phyloP scores from a whole-genome alignment of 805 yeast genomes.

The Starmerella bombi region DNA sequence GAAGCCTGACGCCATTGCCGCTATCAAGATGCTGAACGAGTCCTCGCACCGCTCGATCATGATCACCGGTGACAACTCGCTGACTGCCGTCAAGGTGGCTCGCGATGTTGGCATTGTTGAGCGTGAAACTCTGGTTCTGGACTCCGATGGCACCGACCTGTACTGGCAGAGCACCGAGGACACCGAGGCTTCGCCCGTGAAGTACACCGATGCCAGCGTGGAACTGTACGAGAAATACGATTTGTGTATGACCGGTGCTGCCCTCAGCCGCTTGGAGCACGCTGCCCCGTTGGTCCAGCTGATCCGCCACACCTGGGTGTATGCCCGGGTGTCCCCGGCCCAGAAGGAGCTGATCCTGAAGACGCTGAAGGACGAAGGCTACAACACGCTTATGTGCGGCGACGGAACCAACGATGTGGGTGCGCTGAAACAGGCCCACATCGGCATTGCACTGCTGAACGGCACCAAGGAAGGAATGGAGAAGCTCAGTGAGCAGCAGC shows the following conservation, averaged over 20 bases:
- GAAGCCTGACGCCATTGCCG: constrained; percentile 82
- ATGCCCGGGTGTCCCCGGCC: constrained; percentile 91
- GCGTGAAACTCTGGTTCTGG: constrained; percentile 73
- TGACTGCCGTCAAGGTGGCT: constrained; percentile 97
- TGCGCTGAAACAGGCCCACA: constrained; percentile 95
- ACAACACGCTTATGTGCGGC: constrained; percentile 96
- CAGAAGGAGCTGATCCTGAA: constrained; percentile 88
- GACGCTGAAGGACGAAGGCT: constrained; percentile 74
- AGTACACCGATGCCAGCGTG: constrained; percentile 28
- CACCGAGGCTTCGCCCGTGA: constrained; percentile 43
- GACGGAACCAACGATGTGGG: constrained; percentile 99
- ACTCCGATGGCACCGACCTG: constrained; percentile 53
- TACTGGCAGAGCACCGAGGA: constrained; percentile 82
- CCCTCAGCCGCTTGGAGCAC: constrained; percentile 46
- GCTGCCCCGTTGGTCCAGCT: constrained; percentile 49
- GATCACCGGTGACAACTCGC: constrained; percentile 98
- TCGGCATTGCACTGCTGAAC: constrained; percentile 93
- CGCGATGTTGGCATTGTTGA: constrained; percentile 80
- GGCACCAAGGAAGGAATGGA: constrained; percentile 93
- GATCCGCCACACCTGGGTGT: constrained; percentile 87
- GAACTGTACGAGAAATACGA: constrained; percentile 60
- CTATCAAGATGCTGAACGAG: constrained; percentile 83
- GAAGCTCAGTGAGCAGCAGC: constrained; percentile 71
- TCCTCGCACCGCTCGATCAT: constrained; percentile 90
- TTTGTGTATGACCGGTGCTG: constrained; percentile 87